Evolutionary conservation across 345 rosid species (phyloP), one percentile per base, ranked within the genome.

Genomic region (Euphorbia lathyris): DNA sequence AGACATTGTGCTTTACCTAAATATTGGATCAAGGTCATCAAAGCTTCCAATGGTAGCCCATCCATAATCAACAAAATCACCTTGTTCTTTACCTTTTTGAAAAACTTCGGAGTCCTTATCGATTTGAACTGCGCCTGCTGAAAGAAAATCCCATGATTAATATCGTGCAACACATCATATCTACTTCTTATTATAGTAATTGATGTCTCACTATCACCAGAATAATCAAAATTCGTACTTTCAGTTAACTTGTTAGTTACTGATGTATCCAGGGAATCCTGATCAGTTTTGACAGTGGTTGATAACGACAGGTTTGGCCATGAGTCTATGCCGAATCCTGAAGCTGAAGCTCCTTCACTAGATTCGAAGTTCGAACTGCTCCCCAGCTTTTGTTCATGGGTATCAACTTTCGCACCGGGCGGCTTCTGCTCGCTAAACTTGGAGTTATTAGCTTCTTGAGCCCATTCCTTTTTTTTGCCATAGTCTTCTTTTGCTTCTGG

Each of bases 21-120:
- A 88, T 67, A 95, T 88, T 73, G 72, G 90, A 78, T 92, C 92
- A 72, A 92, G 92, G 80, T 92, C 99, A 79, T 90, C 99, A 80
- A 95, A 95, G 79, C 98, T 90, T 83, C 98, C 91, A 69, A 95
- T 87, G 82, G 82, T 87, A 71, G 79, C 98, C 99, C 99, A 95
- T 71, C 88, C 82, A 57, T 86, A 90, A 78, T 92, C 94, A 74
- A 80, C 88, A 81, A 90, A 87, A 82, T 86, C 94, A 80, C 82
- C 83, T 71, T 87, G 91, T 66, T 81, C 97, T 80, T 86, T 83
- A 76, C 79, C 81, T 80, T 78, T 84, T 81, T 82, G 90, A 73
- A 82, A 87, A 76, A 59, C 62, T 76, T 83, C 83, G 67, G 83
- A 66, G 70, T 83, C 91, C 78, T 87, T 82, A 73, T 79, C 75